phyloP scores from a whole-genome alignment of 768 basidiomycete genomes.

The Lentinula detonsa region DNA sequence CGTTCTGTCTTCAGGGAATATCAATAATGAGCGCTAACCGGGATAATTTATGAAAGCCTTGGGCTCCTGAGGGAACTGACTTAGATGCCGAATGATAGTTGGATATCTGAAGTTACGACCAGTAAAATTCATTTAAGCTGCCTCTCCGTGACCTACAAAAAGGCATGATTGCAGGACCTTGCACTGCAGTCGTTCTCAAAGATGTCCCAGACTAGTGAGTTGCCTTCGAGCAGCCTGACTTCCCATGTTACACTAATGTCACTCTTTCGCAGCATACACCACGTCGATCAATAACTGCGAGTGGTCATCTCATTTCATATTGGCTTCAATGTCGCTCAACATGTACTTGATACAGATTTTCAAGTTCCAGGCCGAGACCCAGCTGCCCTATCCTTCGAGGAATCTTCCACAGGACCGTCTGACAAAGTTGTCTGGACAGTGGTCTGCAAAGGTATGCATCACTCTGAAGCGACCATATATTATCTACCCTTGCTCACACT shows the following conservation, averaged over 20 bases:
- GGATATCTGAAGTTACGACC: background rate
- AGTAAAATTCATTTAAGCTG: background rate
- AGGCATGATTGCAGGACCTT: background rate
- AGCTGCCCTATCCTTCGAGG: slow-evolving; percentile 44
- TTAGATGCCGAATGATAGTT: background rate
- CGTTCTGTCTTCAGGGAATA: background rate
- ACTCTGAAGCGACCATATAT: background rate
- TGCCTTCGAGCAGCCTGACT: background rate
- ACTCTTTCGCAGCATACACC: background rate
- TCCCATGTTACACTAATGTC: too few species aligned
- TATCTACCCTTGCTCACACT: slow-evolving; percentile 2
- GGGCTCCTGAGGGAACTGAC: background rate
- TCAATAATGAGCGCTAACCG: background rate
- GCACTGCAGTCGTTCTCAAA: background rate
- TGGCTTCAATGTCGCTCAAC: background rate
- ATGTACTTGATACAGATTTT: slow-evolving; percentile 34
- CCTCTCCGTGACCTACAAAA: background rate
- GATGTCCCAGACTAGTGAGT: slow-evolving; percentile 5
- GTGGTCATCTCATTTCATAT: slow-evolving; percentile 6
- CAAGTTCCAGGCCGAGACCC: slow-evolving; percentile 35
- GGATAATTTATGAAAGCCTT: slow-evolving; percentile 1
- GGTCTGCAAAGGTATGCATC: slow-evolving; percentile 46
- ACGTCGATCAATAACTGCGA: slow-evolving; percentile 33
- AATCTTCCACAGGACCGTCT: slow-evolving; percentile 34
- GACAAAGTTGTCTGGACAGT: slow-evolving; percentile 49